These are phyloP conservation scores for Torulaspora maleeae DNA, from an alignment of 805 yeast genomes.

Conservation along the genomic window DNA sequence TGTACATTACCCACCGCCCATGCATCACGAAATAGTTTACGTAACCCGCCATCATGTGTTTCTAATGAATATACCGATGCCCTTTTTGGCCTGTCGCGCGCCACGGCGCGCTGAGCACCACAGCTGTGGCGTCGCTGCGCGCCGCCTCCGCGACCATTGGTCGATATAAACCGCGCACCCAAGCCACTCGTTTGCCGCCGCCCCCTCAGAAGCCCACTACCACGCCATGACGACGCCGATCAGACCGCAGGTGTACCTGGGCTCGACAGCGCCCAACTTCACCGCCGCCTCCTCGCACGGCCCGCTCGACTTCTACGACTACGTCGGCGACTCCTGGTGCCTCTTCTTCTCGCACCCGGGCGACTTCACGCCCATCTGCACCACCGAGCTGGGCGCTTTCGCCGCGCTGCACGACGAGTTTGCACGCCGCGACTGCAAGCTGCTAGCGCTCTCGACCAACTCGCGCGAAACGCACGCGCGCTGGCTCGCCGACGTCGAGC, in stretches of 20 bases:
- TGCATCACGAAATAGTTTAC: conserved; percentile 5
- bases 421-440: conserved; percentile 56
- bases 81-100: background rate
- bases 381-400: conserved; percentile 74
- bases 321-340: conserved; percentile 57
- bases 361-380: conserved; percentile 75
- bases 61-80: conserved; percentile 23
- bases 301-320: conserved; percentile 57
- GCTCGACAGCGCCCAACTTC: conserved; percentile 68
- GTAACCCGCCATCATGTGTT: conserved; percentile 11
- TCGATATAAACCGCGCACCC: background rate
- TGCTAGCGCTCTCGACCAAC: conserved; percentile 67
- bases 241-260: conserved; percentile 33
- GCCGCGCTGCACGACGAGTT: conserved; percentile 69
- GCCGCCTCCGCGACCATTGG: background rate
- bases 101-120: background rate
- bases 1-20: conserved; percentile 15
- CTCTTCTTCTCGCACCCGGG: conserved; percentile 73
- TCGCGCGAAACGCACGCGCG: conserved; percentile 54
- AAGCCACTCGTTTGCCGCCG: no score
- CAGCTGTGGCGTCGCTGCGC: background rate
- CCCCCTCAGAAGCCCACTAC: no score
- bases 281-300: conserved; percentile 60
- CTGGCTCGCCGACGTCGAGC: conserved; percentile 72
- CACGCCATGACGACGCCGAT: conserved; percentile 8